Percentiles rank a stretch among this genome's conserved stretches.
Evolutionary conservation across 225 moss, liverwort and hornwort genomes (phyloP).

Genomic region (Sphagnum tenellum): DNA sequence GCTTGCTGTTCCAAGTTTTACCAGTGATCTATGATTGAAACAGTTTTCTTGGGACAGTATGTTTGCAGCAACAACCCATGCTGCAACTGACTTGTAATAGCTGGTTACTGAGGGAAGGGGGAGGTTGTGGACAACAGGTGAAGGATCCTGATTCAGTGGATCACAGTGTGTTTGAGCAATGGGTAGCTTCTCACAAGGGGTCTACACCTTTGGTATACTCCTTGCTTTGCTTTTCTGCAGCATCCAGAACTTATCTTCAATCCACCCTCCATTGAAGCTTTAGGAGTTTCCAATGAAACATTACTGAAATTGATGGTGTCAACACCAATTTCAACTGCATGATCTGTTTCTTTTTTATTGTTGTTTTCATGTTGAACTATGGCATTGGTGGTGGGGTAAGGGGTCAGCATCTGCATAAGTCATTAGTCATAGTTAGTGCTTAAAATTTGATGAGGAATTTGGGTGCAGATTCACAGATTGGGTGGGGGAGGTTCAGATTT

Average conservation of each 20-base stretch:
- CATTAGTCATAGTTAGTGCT: neutral
- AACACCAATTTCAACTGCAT: neutral
- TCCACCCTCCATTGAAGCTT: neutral
- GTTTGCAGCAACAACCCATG: no score
- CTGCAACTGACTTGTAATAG: no score
- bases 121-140: conserved; percentile 31
- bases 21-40: no score
- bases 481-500: conserved; percentile 77
- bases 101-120: no score
- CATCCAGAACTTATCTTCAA: neutral
- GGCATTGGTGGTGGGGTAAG: neutral
- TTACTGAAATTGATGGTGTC: neutral
- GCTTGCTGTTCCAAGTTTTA: no score
- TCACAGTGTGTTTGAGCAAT: conserved; percentile 56
- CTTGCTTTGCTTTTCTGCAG: neutral
- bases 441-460: neutral
- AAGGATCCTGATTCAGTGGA: conserved; percentile 59
- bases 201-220: conserved; percentile 25
- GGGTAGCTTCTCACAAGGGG: conserved; percentile 39
- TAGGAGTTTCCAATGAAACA: neutral
- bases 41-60: no score
- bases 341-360: neutral
- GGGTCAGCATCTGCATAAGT: no score
- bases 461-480: conserved; percentile 60
- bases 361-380: neutral